Evolutionary conservation across 306 rosid genomes (phyloP).

Genomic region (Fagus sylvatica): DNA sequence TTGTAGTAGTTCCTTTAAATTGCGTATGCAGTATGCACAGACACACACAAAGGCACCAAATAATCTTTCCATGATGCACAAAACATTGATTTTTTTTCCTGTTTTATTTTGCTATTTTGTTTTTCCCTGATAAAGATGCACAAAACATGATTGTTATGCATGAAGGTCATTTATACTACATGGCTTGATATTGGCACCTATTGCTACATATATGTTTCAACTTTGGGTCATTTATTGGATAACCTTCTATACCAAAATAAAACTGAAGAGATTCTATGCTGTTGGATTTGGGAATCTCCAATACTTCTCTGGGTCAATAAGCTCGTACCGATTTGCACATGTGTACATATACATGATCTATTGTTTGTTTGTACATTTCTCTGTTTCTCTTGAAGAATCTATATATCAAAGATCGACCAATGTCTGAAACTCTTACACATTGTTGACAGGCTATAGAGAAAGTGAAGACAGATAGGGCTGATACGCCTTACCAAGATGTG

Average conservation of each 20-base stretch:
- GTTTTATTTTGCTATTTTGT: too few relatives aligned
- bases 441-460: slow-evolving; percentile 79
- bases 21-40: background rate
- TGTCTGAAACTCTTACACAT: slow-evolving; percentile 9
- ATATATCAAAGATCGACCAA: background rate
- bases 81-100: background rate
- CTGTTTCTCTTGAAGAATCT: background rate
- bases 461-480: slow-evolving; percentile 84
- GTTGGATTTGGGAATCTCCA: background rate
- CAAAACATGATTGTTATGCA: background rate
- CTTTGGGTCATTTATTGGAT: background rate
- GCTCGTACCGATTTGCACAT: background rate
- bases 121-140: too few relatives aligned
- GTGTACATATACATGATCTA: background rate
- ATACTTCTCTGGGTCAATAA: background rate
- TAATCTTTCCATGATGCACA: background rate
- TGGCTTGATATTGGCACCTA: background rate
- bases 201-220: background rate
- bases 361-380: background rate
- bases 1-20: background rate
- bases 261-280: background rate
- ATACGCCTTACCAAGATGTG: slow-evolving; percentile 92
- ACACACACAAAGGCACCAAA: background rate
- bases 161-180: background rate
- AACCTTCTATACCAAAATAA: background rate